A percentile compares a stretch with the other conserved stretches of the same genome.
These are phyloP conservation scores for Alternaria arbusti DNA, from an alignment of 2,329 filamentous ascomycete species.

Conservation along the genomic window DNA sequence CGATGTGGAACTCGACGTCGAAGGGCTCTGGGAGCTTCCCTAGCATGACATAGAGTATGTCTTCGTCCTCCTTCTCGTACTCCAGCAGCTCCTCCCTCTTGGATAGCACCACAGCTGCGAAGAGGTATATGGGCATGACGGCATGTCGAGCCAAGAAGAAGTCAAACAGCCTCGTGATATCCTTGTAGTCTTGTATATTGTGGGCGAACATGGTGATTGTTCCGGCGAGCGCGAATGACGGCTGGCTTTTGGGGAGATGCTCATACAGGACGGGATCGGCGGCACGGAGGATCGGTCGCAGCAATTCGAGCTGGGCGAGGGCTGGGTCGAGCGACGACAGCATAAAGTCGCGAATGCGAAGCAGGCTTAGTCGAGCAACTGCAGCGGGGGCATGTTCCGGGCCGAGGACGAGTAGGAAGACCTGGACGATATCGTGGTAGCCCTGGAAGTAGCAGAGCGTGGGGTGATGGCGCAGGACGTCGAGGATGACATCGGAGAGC, in stretches of 20 bases:
- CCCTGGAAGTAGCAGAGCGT: slow-evolving; percentile 96
- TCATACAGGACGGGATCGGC: slow-evolving; percentile 74
- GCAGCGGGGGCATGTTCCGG: slow-evolving; percentile 65
- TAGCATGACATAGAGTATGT: slow-evolving; percentile 89
- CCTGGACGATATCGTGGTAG: slow-evolving; percentile 98
- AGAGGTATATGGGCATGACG: slow-evolving; percentile 89
- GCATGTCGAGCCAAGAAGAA: slow-evolving; percentile 86
- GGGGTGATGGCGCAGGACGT: slow-evolving; percentile 80
- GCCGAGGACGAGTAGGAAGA: slow-evolving; percentile 85
- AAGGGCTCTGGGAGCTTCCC: slow-evolving; percentile 84
- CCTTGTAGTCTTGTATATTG: slow-evolving; percentile 86
- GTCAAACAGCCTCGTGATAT: slow-evolving; percentile 91
- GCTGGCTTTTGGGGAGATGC: slow-evolving; percentile 79
- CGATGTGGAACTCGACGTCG: slow-evolving; percentile 79
- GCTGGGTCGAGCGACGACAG: slow-evolving; percentile 83
- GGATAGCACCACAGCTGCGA: slow-evolving; percentile 75
- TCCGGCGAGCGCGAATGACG: slow-evolving; percentile 92
- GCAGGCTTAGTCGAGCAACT: slow-evolving; percentile 80
- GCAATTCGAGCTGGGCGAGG: slow-evolving; percentile 81
- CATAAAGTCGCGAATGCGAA: slow-evolving; percentile 98
- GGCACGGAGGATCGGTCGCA: slow-evolving; percentile 78
- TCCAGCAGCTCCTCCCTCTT: slow-evolving; percentile 85
- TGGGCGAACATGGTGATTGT: slow-evolving; percentile 97
- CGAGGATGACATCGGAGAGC: slow-evolving; percentile 79
- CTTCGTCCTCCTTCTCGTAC: slow-evolving; percentile 74